Evolutionary conservation across 495 filamentous ascomycete species (phyloP), one percentile per base, ranked within the genome.

Genomic region (Pyrenopolyporus hunteri): DNA sequence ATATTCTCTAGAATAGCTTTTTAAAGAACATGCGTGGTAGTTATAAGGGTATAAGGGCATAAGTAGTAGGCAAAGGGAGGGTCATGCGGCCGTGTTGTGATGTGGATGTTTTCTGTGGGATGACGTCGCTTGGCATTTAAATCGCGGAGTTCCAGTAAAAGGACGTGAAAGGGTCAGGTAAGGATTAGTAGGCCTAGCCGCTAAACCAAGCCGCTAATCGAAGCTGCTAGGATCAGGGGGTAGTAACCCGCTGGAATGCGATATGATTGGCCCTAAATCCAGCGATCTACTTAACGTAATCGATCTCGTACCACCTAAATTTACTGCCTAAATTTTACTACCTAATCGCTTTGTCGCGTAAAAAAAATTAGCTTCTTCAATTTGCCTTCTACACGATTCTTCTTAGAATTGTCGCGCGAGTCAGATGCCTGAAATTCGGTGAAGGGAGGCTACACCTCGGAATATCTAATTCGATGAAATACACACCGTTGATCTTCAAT

Each of bases 51-150:
- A 52, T 52, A n/a, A n/a, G n/a, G n/a, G n/a, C n/a, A 52, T 26
- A 50, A 17, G 29, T n/a, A 47, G 10, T 23, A 37, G 39, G 47
- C 43, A 55, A 57, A 48, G 63, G 60, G 46, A 52, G 42, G 57
- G 63, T 62, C 63, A 61, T 51, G 57, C 56, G 57, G n/a, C n/a
- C 25, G 22, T 40, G 26, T n/a, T 16, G 6, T 22, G 28, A 32
- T 43, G 28, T 28, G 35, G 8, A 56, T 35, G 29, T 28, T 26
- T 28, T n/a, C 46, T 52, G 57, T 61, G 63, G 53, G 28, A 68
- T 70, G 67, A 70, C 67, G 67, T 70, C 64, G 67, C 67, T 70
- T 68, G 67, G 60, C 67, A 68, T 57, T 29, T 31, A 13, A 25
- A 50, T 52, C 45, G 22, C 19, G 47, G 44, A 48, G 50, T 52